Base-by-base conservation (phyloP, 768 basidiomycete genomes). In the Amanita fuliginea region DNA sequence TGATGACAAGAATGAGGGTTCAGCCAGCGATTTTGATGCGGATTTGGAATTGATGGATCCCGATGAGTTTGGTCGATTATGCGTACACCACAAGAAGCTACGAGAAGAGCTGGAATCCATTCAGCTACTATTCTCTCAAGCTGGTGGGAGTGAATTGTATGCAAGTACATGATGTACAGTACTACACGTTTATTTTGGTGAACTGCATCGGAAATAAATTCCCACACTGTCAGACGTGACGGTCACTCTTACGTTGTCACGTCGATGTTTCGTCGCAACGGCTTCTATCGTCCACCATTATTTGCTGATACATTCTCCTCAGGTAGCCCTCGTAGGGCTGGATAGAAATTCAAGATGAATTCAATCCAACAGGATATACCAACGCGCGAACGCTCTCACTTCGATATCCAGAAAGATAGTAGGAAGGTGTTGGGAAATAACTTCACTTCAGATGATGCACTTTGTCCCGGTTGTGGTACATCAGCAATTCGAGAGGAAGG, bases 391-490 rank as follows among this genome's bases (percentile, higher is more conserved):
- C 67, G 65, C 44, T 67, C 68, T 46, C 66, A 67, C 53, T 54
- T 63, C 47, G 61, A 68, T 51, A 50, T 66, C 22, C 66, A 64
- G 4, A 54, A 55, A 21, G 45, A 57, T 21, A 49, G 46, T 24
- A 55, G 39, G 41, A 50, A 60, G 39, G 44, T 52, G 10, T 18
- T 34, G 13, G 41, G 41, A 36, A 26, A 19, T 50, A 36, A 14
- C 30, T 26, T 43, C 13, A 43, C 28, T 19, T 56, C 73, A 51
- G 74, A 78, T 60, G 76, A 86, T 60, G 78, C 78, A 54, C 57
- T 78, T 3, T 91, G 88, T 70, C 87, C 87, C 10, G 89, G 89
- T 16, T 92, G 88, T 69, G 86, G 83, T 62, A 71, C 70, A 51
- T 83, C 87, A 2, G 87, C 86, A 34, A 82, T 90, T 18, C 83